These are phyloP conservation scores for Solanum hybrid DNA, from an alignment of 305 asterid species.

Conservation along the genomic window DNA sequence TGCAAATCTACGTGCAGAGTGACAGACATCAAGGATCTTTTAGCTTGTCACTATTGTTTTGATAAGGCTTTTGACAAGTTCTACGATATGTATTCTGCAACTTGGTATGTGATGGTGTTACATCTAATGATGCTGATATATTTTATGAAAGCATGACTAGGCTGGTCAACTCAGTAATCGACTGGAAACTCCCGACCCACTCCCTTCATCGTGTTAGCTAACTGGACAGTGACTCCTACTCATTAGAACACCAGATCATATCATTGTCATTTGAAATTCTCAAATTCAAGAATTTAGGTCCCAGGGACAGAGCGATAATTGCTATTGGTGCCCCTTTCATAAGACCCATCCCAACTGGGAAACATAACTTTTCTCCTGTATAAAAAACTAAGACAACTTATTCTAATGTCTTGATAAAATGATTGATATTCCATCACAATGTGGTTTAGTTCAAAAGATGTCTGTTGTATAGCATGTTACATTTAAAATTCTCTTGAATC, in stretches of 20 bases:
- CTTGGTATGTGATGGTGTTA: constrained; percentile 44
- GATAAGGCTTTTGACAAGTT: constrained; percentile 80
- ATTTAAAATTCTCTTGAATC: neutral
- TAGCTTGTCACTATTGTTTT: constrained; percentile 73
- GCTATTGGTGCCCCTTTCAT: neutral
- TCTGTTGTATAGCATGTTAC: neutral
- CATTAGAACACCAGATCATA: neutral
- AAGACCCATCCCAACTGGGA: neutral
- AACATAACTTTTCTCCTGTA: neutral
- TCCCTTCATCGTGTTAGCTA: neutral
- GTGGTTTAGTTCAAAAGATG: neutral
- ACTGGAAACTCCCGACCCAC: neutral
- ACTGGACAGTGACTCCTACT: neutral
- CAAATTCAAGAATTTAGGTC: neutral
- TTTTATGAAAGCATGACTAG: neutral
- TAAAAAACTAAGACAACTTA: neutral
- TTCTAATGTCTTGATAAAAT: neutral
- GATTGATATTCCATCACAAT: neutral
- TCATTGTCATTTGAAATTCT: neutral
- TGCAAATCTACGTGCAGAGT: constrained; percentile 72
- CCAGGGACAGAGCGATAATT: neutral
- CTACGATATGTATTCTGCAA: constrained; percentile 75
- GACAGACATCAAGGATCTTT: constrained; percentile 58
- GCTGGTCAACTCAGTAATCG: neutral
- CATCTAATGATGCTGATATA: neutral